Conservation (phyloP, 2,329 filamentous ascomycete species). For the Fonsecaea pugnacius region DNA sequence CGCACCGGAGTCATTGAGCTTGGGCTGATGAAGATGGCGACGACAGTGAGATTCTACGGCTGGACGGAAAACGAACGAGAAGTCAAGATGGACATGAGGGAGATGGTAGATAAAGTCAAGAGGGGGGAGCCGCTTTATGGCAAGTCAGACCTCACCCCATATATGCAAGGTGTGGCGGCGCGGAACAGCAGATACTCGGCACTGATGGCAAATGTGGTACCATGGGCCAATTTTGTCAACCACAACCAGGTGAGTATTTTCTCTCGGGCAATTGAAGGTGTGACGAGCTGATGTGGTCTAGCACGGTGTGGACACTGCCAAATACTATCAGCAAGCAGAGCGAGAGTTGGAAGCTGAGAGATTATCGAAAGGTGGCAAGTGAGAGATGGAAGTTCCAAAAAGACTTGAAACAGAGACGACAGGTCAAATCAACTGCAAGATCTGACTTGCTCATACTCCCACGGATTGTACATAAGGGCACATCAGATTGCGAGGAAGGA, state of each 20-base stretch:
- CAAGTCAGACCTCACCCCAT: constrained; percentile 73
- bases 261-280: constrained; percentile 1
- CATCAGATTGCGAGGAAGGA: background rate
- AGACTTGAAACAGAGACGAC: background rate
- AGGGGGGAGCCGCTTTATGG: constrained; percentile 88
- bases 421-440: background rate
- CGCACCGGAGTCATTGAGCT: constrained; percentile 1
- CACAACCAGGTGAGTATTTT: constrained; percentile 67
- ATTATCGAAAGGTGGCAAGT: constrained; percentile 24
- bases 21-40: background rate
- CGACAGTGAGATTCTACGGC: constrained; percentile 88
- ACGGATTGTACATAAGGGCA: constrained; percentile 26
- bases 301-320: constrained; percentile 96
- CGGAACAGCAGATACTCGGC: constrained; percentile 91
- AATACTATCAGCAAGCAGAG: constrained; percentile 97
- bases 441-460: background rate
- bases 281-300: constrained; percentile 45
- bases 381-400: constrained; percentile 4
- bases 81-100: constrained; percentile 92
- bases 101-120: constrained; percentile 98
- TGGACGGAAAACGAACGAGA: constrained; percentile 91
- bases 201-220: constrained; percentile 79
- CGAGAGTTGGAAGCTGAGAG: constrained; percentile 82
- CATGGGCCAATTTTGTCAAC: constrained; percentile 99
- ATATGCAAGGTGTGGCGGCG: constrained; percentile 91